These are phyloP conservation scores for Suillus alpinus DNA, from an alignment of 768 basidiomycete genomes.

Conservation along the genomic window DNA sequence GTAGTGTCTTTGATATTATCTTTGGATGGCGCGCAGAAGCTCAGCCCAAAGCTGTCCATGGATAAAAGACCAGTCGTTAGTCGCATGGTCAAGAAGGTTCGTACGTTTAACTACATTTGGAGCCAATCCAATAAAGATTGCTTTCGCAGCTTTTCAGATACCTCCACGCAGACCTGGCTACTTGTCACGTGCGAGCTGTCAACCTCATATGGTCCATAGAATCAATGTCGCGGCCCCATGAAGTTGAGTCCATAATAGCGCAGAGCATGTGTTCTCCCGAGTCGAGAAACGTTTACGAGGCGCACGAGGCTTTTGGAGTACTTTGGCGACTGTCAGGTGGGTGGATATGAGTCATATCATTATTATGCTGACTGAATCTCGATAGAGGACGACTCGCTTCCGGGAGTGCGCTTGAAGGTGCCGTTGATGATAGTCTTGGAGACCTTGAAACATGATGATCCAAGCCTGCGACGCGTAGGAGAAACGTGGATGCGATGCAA, in stretches of 20 bases:
- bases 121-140: conserved; percentile 5
- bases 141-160: conserved; percentile 63
- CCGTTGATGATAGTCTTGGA: conserved; percentile 90
- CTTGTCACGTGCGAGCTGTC: conserved; percentile 81
- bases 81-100: conserved; percentile 55
- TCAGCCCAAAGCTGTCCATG: conserved; percentile 54
- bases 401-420: conserved; percentile 78
- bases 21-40: conserved; percentile 46
- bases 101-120: conserved; percentile 8
- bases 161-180: conserved; percentile 58
- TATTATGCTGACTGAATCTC: conserved; percentile 7
- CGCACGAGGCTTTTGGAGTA: conserved; percentile 87
- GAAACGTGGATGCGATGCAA: conserved; percentile 98
- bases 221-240: conserved; percentile 45
- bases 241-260: conserved; percentile 80
- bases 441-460: conserved; percentile 73
- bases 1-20: conserved; percentile 53
- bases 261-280: conserved; percentile 63
- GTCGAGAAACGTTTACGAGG: conserved; percentile 44
- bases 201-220: conserved; percentile 82
- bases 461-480: conserved; percentile 69
- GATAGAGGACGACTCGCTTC: conserved; percentile 75
- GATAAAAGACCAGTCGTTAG: conserved; percentile 54
- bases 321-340: conserved; percentile 88
- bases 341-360: conserved; percentile 12